These are phyloP conservation scores for Penicillium roqueforti DNA, from an alignment of 495 filamentous ascomycete species.

Conservation along the genomic window DNA sequence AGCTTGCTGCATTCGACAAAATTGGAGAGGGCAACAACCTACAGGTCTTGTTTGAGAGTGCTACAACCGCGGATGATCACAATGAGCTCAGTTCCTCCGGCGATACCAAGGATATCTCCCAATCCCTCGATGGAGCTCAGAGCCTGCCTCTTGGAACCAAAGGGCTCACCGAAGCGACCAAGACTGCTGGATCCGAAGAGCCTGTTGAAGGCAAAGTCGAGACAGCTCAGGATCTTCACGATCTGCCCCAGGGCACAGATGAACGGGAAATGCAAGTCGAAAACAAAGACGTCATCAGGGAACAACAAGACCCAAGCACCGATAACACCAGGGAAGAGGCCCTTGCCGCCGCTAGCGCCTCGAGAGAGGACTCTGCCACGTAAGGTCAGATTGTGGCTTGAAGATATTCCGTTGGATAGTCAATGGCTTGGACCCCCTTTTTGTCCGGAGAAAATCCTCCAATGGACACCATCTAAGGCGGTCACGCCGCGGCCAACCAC, in stretches of 20 bases:
- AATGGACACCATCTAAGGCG: slow-evolving; percentile 15
- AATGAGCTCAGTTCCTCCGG: neutral
- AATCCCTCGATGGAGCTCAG: slow-evolving; percentile 23
- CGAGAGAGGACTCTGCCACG: slow-evolving; percentile 15
- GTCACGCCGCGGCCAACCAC: slow-evolving; percentile 8
- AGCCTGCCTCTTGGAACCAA: slow-evolving; percentile 11
- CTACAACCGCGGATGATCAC: slow-evolving; percentile 27
- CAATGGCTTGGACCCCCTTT: slow-evolving; percentile 15
- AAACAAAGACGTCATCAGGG: slow-evolving; percentile 10
- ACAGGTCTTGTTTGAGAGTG: slow-evolving; percentile 45
- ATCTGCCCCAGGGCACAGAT: slow-evolving; percentile 10
- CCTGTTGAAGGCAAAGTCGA: neutral
- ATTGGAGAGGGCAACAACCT: slow-evolving; percentile 76
- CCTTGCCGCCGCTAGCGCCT: slow-evolving; percentile 15
- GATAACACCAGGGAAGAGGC: slow-evolving; percentile 13
- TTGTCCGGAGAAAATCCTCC: slow-evolving; percentile 20
- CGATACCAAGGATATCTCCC: slow-evolving; percentile 11
- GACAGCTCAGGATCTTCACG: slow-evolving; percentile 13
- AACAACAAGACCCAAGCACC: slow-evolving; percentile 9
- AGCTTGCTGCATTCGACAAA: slow-evolving; percentile 75
- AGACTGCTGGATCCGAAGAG: neutral
- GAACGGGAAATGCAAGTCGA: slow-evolving; percentile 12
- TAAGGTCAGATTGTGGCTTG: slow-evolving; percentile 12
- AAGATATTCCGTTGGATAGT: slow-evolving; percentile 13
- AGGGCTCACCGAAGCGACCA: slow-evolving; percentile 10